Conservation (phyloP, 345 rosid species). For the Acer negundo region DNA sequence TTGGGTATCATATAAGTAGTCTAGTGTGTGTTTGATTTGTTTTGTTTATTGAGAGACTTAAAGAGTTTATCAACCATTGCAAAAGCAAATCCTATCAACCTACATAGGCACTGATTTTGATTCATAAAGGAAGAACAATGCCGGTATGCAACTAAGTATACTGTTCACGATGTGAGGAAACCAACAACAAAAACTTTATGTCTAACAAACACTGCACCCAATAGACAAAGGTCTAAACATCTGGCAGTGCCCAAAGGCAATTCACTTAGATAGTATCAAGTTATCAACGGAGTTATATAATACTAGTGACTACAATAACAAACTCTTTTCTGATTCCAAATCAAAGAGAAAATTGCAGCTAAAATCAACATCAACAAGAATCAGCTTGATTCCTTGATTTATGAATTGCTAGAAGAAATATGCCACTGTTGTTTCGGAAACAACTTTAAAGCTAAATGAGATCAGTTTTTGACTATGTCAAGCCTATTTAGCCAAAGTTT, state of each 20-base stretch:
- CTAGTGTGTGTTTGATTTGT: too few species aligned
- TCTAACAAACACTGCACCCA: neutral
- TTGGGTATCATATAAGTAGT: too few species aligned
- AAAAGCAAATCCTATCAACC: too few species aligned
- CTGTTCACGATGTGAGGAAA: slow-evolving; percentile 1
- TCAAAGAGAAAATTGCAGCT: neutral
- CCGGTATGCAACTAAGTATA: neutral
- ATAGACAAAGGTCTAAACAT: neutral
- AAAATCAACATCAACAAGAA: neutral
- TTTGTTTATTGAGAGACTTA: too few species aligned
- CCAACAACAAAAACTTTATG: neutral
- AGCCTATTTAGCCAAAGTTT: neutral
- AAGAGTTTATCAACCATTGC: too few species aligned
- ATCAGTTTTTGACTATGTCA: neutral
- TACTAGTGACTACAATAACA: neutral
- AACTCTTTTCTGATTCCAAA: neutral
- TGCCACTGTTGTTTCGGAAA: neutral
- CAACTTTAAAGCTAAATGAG: neutral
- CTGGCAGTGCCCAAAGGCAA: neutral
- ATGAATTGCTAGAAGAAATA: neutral
- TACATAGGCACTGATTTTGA: neutral
- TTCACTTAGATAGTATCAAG: too few species aligned
- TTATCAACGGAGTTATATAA: too few species aligned
- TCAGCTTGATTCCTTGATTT: neutral
- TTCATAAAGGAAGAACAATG: neutral